Evolutionary conservation across 192 early-diverging fungal species (phyloP), one percentile per base, ranked within the genome.

Genomic region (Podila clonocystis): DNA sequence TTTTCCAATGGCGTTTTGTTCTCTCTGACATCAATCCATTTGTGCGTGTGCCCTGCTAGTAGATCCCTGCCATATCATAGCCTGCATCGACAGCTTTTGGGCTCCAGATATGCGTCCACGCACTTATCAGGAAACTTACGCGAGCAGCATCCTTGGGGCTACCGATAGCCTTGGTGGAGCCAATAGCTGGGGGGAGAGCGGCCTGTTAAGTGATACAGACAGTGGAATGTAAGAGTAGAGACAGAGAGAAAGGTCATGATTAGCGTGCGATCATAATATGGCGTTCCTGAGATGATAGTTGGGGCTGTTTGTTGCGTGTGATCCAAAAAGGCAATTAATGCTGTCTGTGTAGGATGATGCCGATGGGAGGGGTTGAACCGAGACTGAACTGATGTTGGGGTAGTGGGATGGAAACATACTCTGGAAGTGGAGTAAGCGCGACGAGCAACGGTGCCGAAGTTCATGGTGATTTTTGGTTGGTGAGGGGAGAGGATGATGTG

Each of bases 131-230:
- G 36, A 65, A 34, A 79, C 76, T 72, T 79, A 79, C 76, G 68
- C 90, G 89, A 72, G 73, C 85, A 58, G 80, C 62, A 63, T 87
- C 84, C 83, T 85, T 87, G 58, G 84, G 78, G 71, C 85, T 71
- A 74, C 87, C 87, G 82, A 85, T 83, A n/a, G 86, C 85, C 68
- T 86, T 89, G 65, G 88, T 90, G 68, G 91, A 89, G 66, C 88
- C 92, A 83, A 93, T 85, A 85, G 91, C 91, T 66, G 92, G 92
- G 68, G 92, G 92, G 83, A 93, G 87, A 64, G 92, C 87, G 66
- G 83, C 70, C 87, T 88, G 68, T 36, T 15, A 36, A 1, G 22
- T 31, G 20, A 24, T 45, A 60, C 24, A 24, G 22, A 59, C 38
- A 58, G 17, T 6, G 19, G 3, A 11, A 45, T 12, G 41, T 45